These are phyloP conservation scores for Salix exigua DNA, from an alignment of 345 rosid species.

Conservation along the genomic window DNA sequence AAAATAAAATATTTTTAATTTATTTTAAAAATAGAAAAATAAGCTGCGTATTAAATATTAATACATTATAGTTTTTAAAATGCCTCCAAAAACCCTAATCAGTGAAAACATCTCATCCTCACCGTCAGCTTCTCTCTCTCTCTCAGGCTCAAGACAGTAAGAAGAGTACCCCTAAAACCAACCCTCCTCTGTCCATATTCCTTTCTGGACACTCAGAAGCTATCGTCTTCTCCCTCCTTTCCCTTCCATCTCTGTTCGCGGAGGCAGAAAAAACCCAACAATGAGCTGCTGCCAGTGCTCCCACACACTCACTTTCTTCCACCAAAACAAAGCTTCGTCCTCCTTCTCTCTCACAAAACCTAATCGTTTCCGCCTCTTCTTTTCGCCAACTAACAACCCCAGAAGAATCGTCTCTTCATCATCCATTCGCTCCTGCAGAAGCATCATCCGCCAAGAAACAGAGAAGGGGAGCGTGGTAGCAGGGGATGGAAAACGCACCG, in stretches of 20 bases:
- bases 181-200: no score
- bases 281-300: background rate
- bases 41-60: no score
- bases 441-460: background rate
- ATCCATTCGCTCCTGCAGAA: background rate
- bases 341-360: background rate
- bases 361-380: background rate
- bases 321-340: background rate
- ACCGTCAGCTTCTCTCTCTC: background rate
- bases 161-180: no score
- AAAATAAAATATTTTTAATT: no score
- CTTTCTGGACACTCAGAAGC: no score
- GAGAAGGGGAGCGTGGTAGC: background rate
- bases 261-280: background rate
- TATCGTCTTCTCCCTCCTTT: no score
- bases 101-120: background rate
- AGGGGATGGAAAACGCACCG: slow-evolving; percentile 54
- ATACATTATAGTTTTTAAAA: no score
- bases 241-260: background rate
- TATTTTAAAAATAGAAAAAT: no score
- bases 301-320: background rate
- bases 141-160: no score
- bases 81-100: background rate
- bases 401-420: background rate
- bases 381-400: background rate